A percentile compares a stretch with the other conserved stretches of the same genome.
phyloP scores from a whole-genome alignment of 2,329 filamentous ascomycete species.

The Berkeleyomyces basicola region DNA sequence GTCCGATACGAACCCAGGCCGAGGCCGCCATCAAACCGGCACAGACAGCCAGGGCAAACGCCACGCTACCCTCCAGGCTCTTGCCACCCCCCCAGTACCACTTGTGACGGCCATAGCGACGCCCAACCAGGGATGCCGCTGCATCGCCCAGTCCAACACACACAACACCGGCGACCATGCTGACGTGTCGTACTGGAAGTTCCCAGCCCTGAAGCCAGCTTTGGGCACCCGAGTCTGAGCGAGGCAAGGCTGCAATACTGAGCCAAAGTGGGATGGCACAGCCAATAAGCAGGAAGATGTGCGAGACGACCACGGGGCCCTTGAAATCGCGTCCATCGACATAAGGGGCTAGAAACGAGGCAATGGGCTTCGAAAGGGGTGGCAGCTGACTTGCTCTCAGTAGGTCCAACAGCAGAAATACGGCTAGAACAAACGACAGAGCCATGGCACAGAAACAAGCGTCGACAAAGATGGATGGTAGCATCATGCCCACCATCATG shows the following conservation, averaged over 20 bases:
- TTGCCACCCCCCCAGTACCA: conserved; percentile 97
- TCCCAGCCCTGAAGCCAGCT: conserved; percentile 47
- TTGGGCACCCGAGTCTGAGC: conserved; percentile 23
- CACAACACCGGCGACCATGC: conserved; percentile 82
- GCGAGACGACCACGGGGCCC: conserved; percentile 85
- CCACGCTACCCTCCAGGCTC: conserved; percentile 72
- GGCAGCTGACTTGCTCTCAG: conserved; percentile 83
- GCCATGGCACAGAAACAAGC: conserved; percentile 69
- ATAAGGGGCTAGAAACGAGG: conserved; percentile 77
- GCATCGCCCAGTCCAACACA: conserved; percentile 94
- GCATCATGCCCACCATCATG: conserved; percentile 92
- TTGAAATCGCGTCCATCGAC: conserved; percentile 86
- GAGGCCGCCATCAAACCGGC: conserved; percentile 53
- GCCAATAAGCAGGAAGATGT: conserved; percentile 88
- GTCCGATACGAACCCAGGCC: conserved; percentile 58
- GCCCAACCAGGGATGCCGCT: conserved; percentile 75
- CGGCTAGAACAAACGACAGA: conserved; percentile 58
- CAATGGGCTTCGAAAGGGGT: conserved; percentile 71
- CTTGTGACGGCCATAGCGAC: conserved; percentile 71
- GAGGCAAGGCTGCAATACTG: conserved; percentile 52
- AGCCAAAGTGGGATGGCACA: conserved; percentile 93
- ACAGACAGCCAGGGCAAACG: conserved; percentile 69
- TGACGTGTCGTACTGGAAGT: conserved; percentile 53
- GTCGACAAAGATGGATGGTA: conserved; percentile 75
- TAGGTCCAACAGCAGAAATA: conserved; percentile 80